These are phyloP conservation scores for Dactylonectria estremocensis DNA, from an alignment of 2,329 filamentous ascomycete genomes.

Conservation along the genomic window DNA sequence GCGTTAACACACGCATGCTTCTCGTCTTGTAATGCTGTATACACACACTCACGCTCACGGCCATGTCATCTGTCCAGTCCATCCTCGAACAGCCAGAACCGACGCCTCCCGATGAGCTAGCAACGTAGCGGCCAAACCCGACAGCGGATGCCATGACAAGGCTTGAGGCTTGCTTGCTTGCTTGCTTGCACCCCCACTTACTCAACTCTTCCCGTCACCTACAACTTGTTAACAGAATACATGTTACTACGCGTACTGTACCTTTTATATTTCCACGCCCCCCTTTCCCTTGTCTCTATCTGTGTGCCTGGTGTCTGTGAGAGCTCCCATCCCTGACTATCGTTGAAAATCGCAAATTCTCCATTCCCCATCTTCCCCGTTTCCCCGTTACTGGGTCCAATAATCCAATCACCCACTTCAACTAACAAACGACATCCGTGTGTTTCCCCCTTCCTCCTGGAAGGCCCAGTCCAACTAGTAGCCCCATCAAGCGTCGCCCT, in stretches of 20 bases:
- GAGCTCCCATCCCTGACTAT: not conserved
- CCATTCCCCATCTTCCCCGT: conserved; percentile 18
- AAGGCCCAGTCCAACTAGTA: conserved; percentile 6
- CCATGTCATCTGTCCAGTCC: too few relatives aligned
- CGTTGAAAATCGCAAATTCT: conserved; percentile 7
- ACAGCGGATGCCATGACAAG: conserved; percentile 7
- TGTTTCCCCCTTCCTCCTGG: not conserved
- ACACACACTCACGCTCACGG: not conserved
- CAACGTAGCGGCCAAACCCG: not conserved
- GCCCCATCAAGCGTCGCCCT: conserved; percentile 17
- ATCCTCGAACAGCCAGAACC: not conserved
- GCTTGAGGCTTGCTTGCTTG: conserved; percentile 13
- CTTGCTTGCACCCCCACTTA: conserved; percentile 15
- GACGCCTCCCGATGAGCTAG: conserved; percentile 9
- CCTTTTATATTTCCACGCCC: conserved; percentile 1
- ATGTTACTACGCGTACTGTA: not conserved
- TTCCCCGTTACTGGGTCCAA: conserved; percentile 14
- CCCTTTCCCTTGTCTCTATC: conserved; percentile 1
- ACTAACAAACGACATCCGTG: conserved; percentile 13
- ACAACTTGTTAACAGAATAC: not conserved
- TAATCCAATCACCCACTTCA: conserved; percentile 3
- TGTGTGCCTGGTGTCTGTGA: not conserved
- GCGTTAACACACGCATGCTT: not conserved
- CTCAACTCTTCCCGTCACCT: conserved; percentile 1
- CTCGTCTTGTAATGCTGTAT: not conserved